These are phyloP conservation scores for Diaporthe longicolla DNA, from an alignment of 2,329 filamentous ascomycete genomes.

Conservation along the genomic window DNA sequence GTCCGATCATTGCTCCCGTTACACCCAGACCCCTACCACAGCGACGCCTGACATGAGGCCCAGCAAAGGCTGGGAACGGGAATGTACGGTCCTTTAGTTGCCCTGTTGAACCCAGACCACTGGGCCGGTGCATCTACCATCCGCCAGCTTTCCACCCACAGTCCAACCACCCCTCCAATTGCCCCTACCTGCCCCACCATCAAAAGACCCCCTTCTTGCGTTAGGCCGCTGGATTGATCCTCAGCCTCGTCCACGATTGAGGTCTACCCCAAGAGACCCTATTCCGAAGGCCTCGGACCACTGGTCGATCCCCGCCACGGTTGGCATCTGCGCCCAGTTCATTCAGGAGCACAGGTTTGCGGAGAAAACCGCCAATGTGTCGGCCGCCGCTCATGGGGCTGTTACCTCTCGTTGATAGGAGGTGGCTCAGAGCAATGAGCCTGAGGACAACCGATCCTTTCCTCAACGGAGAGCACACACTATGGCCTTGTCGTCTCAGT, in stretches of 20 bases:
- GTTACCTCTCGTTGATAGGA: not conserved
- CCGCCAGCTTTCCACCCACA: not conserved
- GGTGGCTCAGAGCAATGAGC: not conserved
- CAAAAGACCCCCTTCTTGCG: not conserved
- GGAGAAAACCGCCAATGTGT: not conserved
- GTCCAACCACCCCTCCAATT: not conserved
- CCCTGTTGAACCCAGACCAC: not conserved
- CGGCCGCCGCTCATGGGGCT: not conserved
- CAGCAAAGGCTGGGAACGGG: conserved; percentile 5
- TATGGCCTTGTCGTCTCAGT: not conserved
- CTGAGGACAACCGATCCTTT: not conserved
- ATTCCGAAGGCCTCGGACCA: conserved; percentile 22
- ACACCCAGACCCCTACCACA: conserved; percentile 24
- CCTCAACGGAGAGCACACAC: not conserved
- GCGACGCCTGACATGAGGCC: not conserved
- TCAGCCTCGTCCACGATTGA: conserved; percentile 26
- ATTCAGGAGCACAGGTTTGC: not conserved
- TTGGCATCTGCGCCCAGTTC: not conserved
- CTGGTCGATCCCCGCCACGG: conserved; percentile 12
- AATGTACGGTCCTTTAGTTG: conserved; percentile 34
- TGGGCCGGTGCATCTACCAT: conserved; percentile 15
- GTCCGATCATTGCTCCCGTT: not conserved
- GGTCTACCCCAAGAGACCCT: conserved; percentile 14
- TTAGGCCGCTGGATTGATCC: not conserved
- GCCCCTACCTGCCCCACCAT: not conserved